Percentiles rank a stretch among this genome's conserved stretches.
Conservation (phyloP, 2,329 filamentous ascomycete genomes). For the Pestalotiopsis sp. region DNA sequence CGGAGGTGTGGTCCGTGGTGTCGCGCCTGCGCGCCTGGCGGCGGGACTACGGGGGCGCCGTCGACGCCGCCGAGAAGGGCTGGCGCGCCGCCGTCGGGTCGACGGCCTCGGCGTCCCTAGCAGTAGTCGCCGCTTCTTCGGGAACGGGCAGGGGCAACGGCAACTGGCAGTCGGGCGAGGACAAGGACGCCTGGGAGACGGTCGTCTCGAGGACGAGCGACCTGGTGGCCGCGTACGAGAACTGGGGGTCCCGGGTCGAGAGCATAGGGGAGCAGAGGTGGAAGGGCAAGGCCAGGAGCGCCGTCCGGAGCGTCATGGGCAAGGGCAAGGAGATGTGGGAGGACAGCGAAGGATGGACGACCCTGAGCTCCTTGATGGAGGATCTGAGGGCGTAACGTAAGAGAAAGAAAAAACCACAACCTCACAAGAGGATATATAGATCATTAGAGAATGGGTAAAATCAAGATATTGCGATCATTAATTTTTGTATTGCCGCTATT, state of each 20-base stretch:
- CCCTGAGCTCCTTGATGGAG: constrained; percentile 58
- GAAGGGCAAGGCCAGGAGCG: constrained; percentile 86
- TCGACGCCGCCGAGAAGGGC: constrained; percentile 85
- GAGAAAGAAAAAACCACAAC: no score
- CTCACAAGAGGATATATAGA: no score
- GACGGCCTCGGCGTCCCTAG: constrained; percentile 34
- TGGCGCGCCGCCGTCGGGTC: constrained; percentile 74
- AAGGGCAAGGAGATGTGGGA: constrained; percentile 85
- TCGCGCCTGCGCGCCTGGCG: constrained; percentile 75
- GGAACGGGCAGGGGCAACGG: constrained; percentile 33
- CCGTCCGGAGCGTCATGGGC: constrained; percentile 80
- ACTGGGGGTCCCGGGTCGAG: constrained; percentile 67
- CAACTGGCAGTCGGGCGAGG: constrained; percentile 51
- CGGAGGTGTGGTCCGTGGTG: constrained; percentile 76
- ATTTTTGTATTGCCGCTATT: no score
- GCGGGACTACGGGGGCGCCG: constrained; percentile 68
- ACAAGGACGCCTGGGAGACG: constrained; percentile 66
- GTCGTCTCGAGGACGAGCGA: constrained; percentile 80
- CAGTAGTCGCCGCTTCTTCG: constrained; percentile 33
- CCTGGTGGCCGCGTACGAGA: constrained; percentile 82
- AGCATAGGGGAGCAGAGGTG: constrained; percentile 73
- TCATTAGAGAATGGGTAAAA: no score
- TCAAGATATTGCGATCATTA: no score
- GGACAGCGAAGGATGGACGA: constrained; percentile 68
- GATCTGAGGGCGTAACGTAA: constrained; percentile 44